Conservation (phyloP, 768 basidiomycete genomes). For the Macrocybe gigantea region DNA sequence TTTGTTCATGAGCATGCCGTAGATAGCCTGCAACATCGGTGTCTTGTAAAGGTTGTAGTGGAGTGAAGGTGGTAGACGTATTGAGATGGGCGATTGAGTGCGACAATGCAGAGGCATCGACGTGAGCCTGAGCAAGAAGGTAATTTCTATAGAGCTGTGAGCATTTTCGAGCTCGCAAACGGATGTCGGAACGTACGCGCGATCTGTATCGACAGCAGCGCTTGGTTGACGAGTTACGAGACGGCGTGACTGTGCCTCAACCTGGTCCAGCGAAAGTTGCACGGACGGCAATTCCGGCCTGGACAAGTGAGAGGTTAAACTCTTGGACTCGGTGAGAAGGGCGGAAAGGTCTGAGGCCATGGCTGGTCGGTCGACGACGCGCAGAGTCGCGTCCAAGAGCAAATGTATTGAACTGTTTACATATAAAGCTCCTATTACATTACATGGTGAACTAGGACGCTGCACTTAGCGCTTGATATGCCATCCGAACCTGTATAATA, state of each 20-base stretch:
- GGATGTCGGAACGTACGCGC: constrained; percentile 49
- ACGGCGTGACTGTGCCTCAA: constrained; percentile 87
- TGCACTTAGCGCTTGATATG: not conserved
- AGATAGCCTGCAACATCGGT: constrained; percentile 92
- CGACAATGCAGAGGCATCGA: constrained; percentile 86
- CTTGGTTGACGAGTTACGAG: constrained; percentile 71
- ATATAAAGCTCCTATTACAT: not conserved
- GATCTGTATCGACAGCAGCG: constrained; percentile 57
- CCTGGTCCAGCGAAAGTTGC: constrained; percentile 87
- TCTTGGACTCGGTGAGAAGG: constrained; percentile 64
- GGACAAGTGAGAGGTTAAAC: constrained; percentile 71
- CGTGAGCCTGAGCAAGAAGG: constrained; percentile 87
- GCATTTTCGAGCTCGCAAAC: constrained; percentile 1
- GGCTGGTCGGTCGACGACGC: not conserved
- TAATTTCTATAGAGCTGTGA: constrained; percentile 56
- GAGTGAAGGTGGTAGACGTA: constrained; percentile 77
- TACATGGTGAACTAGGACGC: not conserved
- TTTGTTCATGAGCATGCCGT: constrained; percentile 92
- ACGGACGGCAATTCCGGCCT: constrained; percentile 83
- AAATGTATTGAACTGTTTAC: not conserved
- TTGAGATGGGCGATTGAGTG: constrained; percentile 81
- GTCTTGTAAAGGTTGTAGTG: constrained; percentile 89
- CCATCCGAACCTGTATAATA: constrained; percentile 43
- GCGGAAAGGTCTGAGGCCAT: constrained; percentile 57
- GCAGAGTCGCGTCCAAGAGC: not conserved